Base-by-base conservation (phyloP, 2,329 filamentous ascomycete genomes). In the Botrytis pseudocinerea region DNA sequence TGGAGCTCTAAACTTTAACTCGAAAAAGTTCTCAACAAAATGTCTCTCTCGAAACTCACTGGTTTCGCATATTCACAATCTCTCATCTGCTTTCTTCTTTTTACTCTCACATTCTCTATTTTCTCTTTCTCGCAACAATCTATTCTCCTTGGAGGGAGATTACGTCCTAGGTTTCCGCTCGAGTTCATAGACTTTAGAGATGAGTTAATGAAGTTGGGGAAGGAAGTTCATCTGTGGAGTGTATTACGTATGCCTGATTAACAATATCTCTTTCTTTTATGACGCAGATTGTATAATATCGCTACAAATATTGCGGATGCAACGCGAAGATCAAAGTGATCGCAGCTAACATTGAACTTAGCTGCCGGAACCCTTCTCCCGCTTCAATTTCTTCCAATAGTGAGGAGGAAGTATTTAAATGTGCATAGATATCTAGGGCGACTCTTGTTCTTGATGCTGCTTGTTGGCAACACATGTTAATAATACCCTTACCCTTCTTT, bases 321-420 rank as follows among this genome's bases (percentile, higher is more conserved):
- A 42, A 22, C 25, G 8, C 28, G 18, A 18, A 44, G 3, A 64
- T 46, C n/a, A n/a, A 38, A 57, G 40, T n/a, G 35, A 16, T 28
- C 18, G 48, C 10, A 28, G 20, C 42, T 70, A 70, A 70, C 32
- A 63, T 16, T 9, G 4, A 62, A 46, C 9, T 1, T 16, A 70
- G 69, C 69, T 25, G 57, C 69, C 32, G 69, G 69, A 38, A 70
- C 69, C 14, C 69, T 70, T 10, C 69, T 70, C 32, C 69, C 69
- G 1, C 57, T 70, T 22, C 69, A 70, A 48, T 70, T 70, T 14
- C 69, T 70, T 25, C 69, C 69, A 1, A 46, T 62, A n/a, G 57
- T 70, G 10, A 63, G 69, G n/a, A 51, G 32, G 14, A 63, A 63
- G 9, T 63, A 63, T 16, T 25, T 70, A 4, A 51, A 51, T 2